phyloP scores from a whole-genome alignment of 129 eudicot genomes.

The Lonicera japonica region DNA sequence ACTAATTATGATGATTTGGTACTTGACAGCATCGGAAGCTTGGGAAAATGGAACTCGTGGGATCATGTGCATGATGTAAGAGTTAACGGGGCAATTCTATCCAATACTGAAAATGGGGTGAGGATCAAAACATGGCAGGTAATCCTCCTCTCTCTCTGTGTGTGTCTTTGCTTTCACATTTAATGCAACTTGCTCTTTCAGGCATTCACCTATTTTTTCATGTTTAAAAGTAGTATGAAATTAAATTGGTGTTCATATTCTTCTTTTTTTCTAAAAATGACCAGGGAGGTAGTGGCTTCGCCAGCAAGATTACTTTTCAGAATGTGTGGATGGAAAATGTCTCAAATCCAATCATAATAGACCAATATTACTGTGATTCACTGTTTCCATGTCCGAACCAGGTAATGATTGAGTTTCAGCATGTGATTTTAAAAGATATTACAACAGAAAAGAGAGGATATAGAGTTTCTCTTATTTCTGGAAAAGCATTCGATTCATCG shows the following conservation, averaged over 20 bases:
- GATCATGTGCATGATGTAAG: conserved; percentile 51
- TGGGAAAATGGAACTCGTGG: conserved; percentile 53
- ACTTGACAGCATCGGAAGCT: conserved; percentile 62
- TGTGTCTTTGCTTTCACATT: too few relatives aligned
- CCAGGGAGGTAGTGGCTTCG: conserved; percentile 90
- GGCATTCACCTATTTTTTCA: too few relatives aligned
- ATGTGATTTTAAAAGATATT: too few relatives aligned
- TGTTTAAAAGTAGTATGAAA: too few relatives aligned
- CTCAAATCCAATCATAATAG: conserved; percentile 80
- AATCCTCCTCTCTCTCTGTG: not conserved
- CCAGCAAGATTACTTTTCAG: conserved; percentile 47
- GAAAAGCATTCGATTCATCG: too few relatives aligned
- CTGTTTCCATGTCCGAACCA: conserved; percentile 53
- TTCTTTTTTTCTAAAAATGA: not conserved
- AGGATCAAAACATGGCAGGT: conserved; percentile 98
- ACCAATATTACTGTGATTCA: conserved; percentile 88
- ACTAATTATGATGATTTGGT: not conserved
- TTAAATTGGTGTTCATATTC: too few relatives aligned
- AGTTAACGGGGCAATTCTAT: conserved; percentile 53
- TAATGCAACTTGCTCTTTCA: too few relatives aligned
- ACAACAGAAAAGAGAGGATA: too few relatives aligned
- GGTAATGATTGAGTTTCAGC: conserved; percentile 27
- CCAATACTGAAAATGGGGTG: conserved; percentile 73
- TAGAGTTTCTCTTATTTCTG: too few relatives aligned
- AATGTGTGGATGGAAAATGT: conserved; percentile 71